A percentile compares a stretch with the other conserved stretches of the same genome.
phyloP scores from a whole-genome alignment of 2,329 filamentous ascomycete genomes.

The Aureobasidium sp. region DNA sequence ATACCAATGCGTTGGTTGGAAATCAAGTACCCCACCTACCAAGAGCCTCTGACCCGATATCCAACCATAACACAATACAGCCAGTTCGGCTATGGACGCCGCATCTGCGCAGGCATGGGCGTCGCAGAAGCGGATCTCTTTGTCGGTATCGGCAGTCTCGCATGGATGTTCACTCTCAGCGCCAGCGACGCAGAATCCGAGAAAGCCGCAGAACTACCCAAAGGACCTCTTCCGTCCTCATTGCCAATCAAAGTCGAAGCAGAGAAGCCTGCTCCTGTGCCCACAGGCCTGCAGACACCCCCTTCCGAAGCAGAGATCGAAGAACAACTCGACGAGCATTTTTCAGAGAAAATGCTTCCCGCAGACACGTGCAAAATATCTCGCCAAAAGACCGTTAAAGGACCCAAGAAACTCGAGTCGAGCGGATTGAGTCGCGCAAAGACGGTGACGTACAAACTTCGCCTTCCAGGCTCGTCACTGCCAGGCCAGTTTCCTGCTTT shows the following conservation, averaged over 20 bases:
- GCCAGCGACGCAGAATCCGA: conserved; percentile 18
- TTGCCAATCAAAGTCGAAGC: not conserved
- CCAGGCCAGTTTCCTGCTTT: conserved; percentile 14
- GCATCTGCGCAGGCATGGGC: conserved; percentile 28
- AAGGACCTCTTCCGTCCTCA: not conserved
- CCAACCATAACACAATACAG: conserved; percentile 23
- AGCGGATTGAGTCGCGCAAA: not conserved
- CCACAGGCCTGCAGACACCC: conserved; percentile 8
- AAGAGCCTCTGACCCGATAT: conserved; percentile 22
- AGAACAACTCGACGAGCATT: not conserved
- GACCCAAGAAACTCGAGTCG: not conserved
- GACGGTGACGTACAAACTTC: conserved; percentile 3
- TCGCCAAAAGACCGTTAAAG: conserved; percentile 3
- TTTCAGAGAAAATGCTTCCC: conserved; percentile 6
- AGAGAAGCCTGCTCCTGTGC: not conserved
- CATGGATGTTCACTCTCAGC: conserved; percentile 40
- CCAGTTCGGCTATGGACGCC: conserved; percentile 27
- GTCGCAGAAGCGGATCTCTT: conserved; percentile 28
- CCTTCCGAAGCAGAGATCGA: conserved; percentile 10
- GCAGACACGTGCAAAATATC: not conserved
- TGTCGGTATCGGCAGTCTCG: conserved; percentile 36
- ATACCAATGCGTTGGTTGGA: conserved; percentile 24
- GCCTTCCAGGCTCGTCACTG: not conserved
- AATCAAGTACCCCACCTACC: conserved; percentile 21
- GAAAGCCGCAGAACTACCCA: not conserved